A percentile compares a stretch with the other conserved stretches of the same genome.
Conservation (phyloP, 495 filamentous ascomycete genomes). For the Aspergillus cavernicola region DNA sequence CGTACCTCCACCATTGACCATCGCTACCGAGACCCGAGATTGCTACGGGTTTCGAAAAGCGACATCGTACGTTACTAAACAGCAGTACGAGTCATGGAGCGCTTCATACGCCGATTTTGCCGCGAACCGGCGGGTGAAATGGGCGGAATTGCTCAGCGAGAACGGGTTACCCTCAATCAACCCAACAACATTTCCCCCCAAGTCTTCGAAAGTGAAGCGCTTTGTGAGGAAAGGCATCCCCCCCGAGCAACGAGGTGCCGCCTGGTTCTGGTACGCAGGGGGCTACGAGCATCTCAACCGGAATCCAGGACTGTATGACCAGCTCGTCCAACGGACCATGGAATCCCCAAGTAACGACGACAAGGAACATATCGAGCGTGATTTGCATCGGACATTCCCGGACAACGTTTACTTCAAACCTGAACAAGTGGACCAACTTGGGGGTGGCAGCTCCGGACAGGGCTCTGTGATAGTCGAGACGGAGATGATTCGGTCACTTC, state of each 20-base stretch:
- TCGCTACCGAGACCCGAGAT: conserved; percentile 53
- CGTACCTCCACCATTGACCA: conserved; percentile 34
- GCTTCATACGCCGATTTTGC: conserved; percentile 64
- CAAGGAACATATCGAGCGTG: conserved; percentile 88
- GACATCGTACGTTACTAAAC: conserved; percentile 69
- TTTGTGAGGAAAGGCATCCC: conserved; percentile 96
- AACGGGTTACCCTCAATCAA: conserved; percentile 66
- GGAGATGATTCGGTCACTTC: conserved; percentile 71
- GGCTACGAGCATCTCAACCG: conserved; percentile 73
- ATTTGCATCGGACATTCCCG: conserved; percentile 92
- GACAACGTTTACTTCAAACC: conserved; percentile 92
- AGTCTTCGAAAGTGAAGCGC: conserved; percentile 76
- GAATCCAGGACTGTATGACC: conserved; percentile 68
- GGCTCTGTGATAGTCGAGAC: conserved; percentile 56
- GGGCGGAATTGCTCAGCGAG: conserved; percentile 72
- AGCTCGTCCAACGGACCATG: conserved; percentile 61
- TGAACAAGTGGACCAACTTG: conserved; percentile 40
- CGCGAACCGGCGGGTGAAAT: conserved; percentile 71
- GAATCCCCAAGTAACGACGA: conserved; percentile 63
- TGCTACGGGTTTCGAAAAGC: conserved; percentile 89
- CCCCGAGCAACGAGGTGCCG: conserved; percentile 83
- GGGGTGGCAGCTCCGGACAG: conserved; percentile 20
- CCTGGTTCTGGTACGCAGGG: conserved; percentile 98
- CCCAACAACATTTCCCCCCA: conserved; percentile 74
- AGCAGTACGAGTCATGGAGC: conserved; percentile 83